These are phyloP conservation scores for Pelargonium citronellum DNA, from an alignment of 441 rosid genomes.

Conservation along the genomic window DNA sequence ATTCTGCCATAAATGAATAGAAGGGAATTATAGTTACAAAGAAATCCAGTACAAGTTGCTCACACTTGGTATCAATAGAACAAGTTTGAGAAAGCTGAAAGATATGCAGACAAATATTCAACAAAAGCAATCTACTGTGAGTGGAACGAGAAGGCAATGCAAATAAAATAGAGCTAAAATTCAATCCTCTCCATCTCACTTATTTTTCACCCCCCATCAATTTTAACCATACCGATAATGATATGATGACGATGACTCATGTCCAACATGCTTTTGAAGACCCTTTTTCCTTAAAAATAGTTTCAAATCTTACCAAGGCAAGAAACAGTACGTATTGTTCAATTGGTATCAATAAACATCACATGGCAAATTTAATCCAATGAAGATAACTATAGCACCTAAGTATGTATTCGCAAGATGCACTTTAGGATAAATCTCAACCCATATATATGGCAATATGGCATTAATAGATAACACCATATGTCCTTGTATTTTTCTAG, in stretches of 20 bases:
- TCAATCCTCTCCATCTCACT: not conserved
- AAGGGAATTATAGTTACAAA: not conserved
- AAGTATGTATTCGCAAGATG: not conserved
- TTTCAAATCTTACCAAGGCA: not conserved
- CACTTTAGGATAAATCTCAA: not conserved
- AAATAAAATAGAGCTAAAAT: not conserved
- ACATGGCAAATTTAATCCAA: not conserved
- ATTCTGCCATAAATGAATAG: slow-evolving; percentile 23
- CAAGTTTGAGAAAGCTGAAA: not conserved
- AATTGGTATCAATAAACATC: not conserved
- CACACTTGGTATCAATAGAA: not conserved
- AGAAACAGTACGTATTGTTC: not conserved
- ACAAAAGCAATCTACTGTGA: not conserved
- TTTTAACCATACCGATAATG: not conserved
- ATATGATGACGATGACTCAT: not conserved
- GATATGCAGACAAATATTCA: not conserved
- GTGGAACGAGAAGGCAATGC: too few species aligned
- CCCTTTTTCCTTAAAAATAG: not conserved
- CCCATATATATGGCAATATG: not conserved
- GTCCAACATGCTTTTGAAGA: not conserved
- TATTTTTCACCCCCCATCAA: not conserved
- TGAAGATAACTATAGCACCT: not conserved
- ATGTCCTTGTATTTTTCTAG: not conserved
- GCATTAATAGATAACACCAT: not conserved
- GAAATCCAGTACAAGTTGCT: not conserved